phyloP scores from a whole-genome alignment of 257 asterid species.

The Capsicum rhomboideum region DNA sequence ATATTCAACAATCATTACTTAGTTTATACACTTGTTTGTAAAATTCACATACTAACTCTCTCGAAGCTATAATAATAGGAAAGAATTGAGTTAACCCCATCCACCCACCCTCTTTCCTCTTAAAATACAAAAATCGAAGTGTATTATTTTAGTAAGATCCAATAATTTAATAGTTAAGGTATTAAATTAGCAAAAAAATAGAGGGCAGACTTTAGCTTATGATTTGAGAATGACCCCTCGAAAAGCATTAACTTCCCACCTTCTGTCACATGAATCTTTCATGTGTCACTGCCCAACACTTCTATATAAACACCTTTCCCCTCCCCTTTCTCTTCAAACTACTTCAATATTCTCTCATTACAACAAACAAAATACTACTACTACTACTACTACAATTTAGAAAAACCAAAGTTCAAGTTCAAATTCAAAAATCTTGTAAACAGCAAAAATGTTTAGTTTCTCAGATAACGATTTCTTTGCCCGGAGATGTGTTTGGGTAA shows the following conservation, averaged over 20 bases:
- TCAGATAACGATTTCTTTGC: slow-evolving; percentile 9
- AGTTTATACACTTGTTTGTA: background rate
- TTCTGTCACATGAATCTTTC: slow-evolving; percentile 36
- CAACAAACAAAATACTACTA: slow-evolving; percentile 3
- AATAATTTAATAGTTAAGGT: background rate
- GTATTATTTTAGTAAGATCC: background rate
- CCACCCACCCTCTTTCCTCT: background rate
- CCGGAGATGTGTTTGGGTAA: slow-evolving; percentile 49
- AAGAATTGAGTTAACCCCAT: background rate
- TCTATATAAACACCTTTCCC: background rate
- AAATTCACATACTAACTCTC: background rate
- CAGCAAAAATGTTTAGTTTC: slow-evolving; percentile 25
- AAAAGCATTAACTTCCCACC: slow-evolving; percentile 27
- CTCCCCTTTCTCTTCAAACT: background rate
- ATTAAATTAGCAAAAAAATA: slow-evolving; percentile 4
- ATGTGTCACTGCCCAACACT: slow-evolving; percentile 14
- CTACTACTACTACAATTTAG: background rate
- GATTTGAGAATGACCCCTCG: slow-evolving; percentile 25
- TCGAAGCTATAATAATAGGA: background rate
- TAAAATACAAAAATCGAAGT: background rate
- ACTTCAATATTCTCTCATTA: background rate
- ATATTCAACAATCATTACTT: background rate
- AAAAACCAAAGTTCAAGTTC: background rate
- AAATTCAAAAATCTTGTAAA: background rate
- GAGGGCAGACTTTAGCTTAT: slow-evolving; percentile 21